Conservation (phyloP, 2,329 filamentous ascomycete genomes). For the Kalaharituber pfeilii region DNA sequence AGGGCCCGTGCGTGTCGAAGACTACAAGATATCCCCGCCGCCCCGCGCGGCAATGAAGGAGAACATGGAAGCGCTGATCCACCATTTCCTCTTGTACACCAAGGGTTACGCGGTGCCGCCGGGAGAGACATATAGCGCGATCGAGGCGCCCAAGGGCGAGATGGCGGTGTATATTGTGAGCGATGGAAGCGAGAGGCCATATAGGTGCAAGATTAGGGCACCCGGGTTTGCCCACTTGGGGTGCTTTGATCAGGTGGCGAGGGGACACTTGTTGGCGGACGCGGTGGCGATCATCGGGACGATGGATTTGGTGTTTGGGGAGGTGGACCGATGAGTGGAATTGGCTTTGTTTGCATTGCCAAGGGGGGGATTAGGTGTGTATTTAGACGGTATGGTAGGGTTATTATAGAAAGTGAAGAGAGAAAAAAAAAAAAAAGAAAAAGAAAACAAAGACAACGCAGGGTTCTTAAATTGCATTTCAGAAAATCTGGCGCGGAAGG, state of each 20-base stretch:
- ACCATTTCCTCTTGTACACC: constrained; percentile 97
- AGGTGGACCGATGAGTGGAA: constrained; percentile 23
- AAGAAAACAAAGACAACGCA: no score
- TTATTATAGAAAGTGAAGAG: no score
- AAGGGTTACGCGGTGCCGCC: constrained; percentile 96
- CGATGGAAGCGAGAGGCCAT: constrained; percentile 86
- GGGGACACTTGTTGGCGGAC: constrained; percentile 86
- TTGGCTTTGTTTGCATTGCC: no score
- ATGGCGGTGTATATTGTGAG: constrained; percentile 97
- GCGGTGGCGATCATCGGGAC: constrained; percentile 63
- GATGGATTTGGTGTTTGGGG: constrained; percentile 80
- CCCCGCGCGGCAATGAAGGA: constrained; percentile 99
- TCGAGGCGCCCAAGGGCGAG: constrained; percentile 99
- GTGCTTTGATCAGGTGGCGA: constrained; percentile 83
- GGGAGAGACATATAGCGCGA: constrained; percentile 92
- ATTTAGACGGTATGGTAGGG: no score
- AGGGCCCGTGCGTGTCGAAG: constrained; percentile 84
- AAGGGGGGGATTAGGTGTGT: no score
- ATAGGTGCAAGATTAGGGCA: constrained; percentile 92
- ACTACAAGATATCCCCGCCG: constrained; percentile 95
- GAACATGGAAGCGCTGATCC: constrained; percentile 99
- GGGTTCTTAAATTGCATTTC: no score
- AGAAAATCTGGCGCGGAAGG: no score
- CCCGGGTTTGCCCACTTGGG: constrained; percentile 90
- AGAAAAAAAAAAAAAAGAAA: no score